Base-by-base conservation (phyloP, 805 yeast species). In the Babjeviella inositovora region DNA sequence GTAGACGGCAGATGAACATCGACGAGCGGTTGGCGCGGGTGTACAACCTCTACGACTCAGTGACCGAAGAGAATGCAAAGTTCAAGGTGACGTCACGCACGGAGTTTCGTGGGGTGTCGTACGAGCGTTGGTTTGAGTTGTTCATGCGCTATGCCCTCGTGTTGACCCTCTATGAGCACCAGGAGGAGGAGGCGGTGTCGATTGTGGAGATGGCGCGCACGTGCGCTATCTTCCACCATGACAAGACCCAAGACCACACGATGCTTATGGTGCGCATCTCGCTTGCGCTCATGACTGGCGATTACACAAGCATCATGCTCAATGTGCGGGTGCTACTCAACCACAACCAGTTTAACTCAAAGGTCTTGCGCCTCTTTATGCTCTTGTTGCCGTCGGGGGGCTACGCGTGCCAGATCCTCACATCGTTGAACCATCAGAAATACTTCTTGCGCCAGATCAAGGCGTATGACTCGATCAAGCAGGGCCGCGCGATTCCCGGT, bases 401-500 rank as follows among this genome's bases (percentile, higher is more conserved):
- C 14, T 50, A 50, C 5, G 64, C 77, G 1, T 50, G 66, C 35
- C 74, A 68, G 8, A 56, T 64, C 10, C 68, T 75, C 38, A 72
- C 80, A 23, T 72, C 76, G 22, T 70, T 81, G 17, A 79, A 81
- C 30, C 87, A 81, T 39, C 97, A 87, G 37, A 90, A 90, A 43
- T 87, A 71, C 41, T 72, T 87, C 31, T 50, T 90, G 29, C 68
- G 98, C 34, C 96, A 85, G 35, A 56, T 87, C 32, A 90, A 87
- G 41, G 92, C 94, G 0, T 71, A 67, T 41, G 98, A 90, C 42
- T 66, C 90, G 3, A 38, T 75, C 9, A 59, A 69, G 15, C 55
- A 52, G 7, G 47, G 56, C 7, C 62, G 59, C 20, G 57, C 58
- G 8, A 66, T 82, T 11, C 50, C 66, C 2, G 96, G 96, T 1